Evolutionary conservation across 2,329 filamentous ascomycete species (phyloP).

Genomic region (Claviceps africana): DNA sequence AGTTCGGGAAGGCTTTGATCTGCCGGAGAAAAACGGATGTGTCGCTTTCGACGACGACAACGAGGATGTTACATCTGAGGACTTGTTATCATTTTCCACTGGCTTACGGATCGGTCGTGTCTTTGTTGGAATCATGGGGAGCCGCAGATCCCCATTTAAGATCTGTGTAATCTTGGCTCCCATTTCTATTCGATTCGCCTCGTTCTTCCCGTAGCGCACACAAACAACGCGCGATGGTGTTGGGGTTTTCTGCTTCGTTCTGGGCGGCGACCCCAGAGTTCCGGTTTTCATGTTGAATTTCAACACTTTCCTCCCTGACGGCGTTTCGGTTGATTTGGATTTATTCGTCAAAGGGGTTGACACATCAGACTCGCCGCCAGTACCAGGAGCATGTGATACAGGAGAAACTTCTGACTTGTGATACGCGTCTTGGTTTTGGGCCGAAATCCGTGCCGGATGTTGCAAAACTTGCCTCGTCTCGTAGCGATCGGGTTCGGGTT

Average conservation of each 20-base stretch:
- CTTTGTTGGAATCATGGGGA: slow-evolving; percentile 12
- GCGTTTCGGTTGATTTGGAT: slow-evolving; percentile 2
- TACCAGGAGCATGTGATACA: neutral
- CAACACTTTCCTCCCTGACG: slow-evolving; percentile 30
- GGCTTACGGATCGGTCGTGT: neutral
- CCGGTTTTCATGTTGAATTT: slow-evolving; percentile 46
- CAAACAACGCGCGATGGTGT: slow-evolving; percentile 31
- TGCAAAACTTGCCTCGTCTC: neutral
- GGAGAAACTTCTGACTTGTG: neutral
- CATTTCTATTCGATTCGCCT: slow-evolving; percentile 29
- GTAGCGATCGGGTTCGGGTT: neutral
- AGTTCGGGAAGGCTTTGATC: slow-evolving; percentile 15
- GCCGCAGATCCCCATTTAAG: slow-evolving; percentile 23
- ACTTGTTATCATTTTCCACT: neutral
- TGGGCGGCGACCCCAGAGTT: slow-evolving; percentile 48
- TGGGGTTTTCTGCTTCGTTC: slow-evolving; percentile 27
- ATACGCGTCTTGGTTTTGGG: neutral
- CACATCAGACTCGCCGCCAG: neutral
- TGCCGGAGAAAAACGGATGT: slow-evolving; percentile 30
- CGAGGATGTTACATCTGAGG: slow-evolving; percentile 9
- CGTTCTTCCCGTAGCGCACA: slow-evolving; percentile 45
- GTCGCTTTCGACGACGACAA: slow-evolving; percentile 16
- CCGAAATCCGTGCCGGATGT: neutral
- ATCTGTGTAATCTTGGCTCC: slow-evolving; percentile 52
- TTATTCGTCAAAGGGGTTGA: neutral